Evolutionary conservation across 345 rosid genomes (phyloP).

Genomic region (Geranium rotundifolium): DNA sequence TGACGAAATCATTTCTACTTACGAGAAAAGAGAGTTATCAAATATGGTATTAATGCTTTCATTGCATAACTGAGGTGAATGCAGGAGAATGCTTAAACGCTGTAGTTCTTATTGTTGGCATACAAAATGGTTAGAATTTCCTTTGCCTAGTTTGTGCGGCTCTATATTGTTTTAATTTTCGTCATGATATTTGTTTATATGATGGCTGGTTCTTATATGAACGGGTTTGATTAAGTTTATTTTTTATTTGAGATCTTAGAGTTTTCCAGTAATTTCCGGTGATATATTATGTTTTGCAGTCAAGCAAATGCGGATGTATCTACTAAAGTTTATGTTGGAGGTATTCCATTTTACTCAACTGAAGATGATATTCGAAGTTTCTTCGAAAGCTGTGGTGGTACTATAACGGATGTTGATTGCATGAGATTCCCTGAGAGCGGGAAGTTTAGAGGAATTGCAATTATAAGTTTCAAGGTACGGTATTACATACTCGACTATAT

Average conservation of each 20-base stretch:
- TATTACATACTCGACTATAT: background rate
- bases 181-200: background rate
- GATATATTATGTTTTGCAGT: conserved; percentile 30
- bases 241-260: background rate
- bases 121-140: background rate
- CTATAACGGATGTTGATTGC: conserved; percentile 60
- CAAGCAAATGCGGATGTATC: conserved; percentile 32
- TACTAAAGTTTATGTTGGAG: conserved; percentile 69
- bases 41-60: background rate
- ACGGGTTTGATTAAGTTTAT: background rate
- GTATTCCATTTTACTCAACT: conserved; percentile 72
- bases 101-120: background rate
- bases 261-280: conserved; percentile 1
- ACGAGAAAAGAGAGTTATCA: too few species aligned
- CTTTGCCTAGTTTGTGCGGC: background rate
- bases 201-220: background rate
- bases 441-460: conserved; percentile 79
- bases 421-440: conserved; percentile 86
- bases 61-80: background rate
- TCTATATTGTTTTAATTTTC: background rate
- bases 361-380: conserved; percentile 80
- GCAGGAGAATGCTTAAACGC: background rate
- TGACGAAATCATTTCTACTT: background rate
- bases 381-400: conserved; percentile 80
- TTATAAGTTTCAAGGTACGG: conserved; percentile 59